Base-by-base conservation (phyloP, 176 grass and related monocot genomes). In the Oryza glaberrima region DNA sequence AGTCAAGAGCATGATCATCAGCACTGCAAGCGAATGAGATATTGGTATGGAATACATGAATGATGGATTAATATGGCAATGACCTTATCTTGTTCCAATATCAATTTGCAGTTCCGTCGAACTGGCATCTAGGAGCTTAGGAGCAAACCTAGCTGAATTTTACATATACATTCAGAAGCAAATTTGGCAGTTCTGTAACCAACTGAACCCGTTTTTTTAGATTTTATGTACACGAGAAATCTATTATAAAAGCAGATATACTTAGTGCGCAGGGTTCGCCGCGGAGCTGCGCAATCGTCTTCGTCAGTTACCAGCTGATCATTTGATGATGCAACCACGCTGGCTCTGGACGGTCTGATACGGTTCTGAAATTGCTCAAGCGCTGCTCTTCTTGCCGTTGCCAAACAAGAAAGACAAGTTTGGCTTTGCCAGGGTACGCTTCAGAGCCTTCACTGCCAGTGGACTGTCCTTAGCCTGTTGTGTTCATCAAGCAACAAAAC, bases 381-480 rank as follows among this genome's bases (percentile, higher is more conserved):
- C 83, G 65, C 90, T 96, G 81, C 87, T 94, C 72, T 86, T 88
- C 90, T 69, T 90, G 65, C 85, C 92, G 14, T 89, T 82, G 9
- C 51, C 46, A 20, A 67, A 32, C 30, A 32, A 54, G 87, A 90
- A 85, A 79, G 88, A 70, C 78, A 75, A 82, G 75, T 79, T 78
- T 0, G 76, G 86, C 81, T 90, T 95, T 7, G 86, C 91, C n/a
- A 87, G 86, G 7, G 58, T 86, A 70, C 76, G 88, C 41, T 83
- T 86, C 30, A 82, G 4, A 35, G 96, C 91, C 91, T 94, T 95
- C 63, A 89, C 91, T 85, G 91, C 87, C 43, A 99, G 81, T 45
- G 93, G 85, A 72, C 88, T 96, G 82, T 60, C 80, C 83, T 99
- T 96, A 84, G 72, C 86, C 96, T 99, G 88, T 63, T 63, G 58